A percentile compares a stretch with the other conserved stretches of the same genome.
Conservation (phyloP, 306 rosid species). For the Fragaria nilgerrensis region DNA sequence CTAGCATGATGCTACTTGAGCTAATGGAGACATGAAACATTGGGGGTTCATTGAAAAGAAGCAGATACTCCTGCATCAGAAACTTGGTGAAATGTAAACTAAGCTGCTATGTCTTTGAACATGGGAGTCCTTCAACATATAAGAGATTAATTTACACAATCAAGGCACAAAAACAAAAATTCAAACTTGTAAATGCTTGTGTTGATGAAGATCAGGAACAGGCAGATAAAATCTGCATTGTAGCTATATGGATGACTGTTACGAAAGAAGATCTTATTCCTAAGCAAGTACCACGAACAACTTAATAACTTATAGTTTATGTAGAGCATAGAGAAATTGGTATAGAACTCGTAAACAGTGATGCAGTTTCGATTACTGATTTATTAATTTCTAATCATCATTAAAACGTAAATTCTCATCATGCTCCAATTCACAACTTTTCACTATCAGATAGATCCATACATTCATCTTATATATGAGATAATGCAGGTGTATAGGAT, state of each 20-base stretch:
- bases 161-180: neutral
- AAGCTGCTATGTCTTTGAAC: neutral
- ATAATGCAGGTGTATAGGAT: neutral
- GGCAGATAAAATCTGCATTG: neutral
- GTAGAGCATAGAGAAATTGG: neutral
- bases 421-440: too few relatives aligned
- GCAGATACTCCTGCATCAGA: conserved; percentile 74
- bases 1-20: conserved; percentile 82
- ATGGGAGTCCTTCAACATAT: neutral
- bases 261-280: neutral
- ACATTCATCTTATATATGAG: neutral
- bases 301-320: neutral
- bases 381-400: neutral
- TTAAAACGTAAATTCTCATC: neutral
- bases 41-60: conserved; percentile 79
- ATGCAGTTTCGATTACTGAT: neutral
- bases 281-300: neutral
- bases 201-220: neutral
- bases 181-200: neutral
- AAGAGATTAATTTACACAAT: neutral
- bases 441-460: neutral
- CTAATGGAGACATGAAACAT: conserved; percentile 68
- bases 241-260: neutral
- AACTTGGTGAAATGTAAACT: conserved; percentile 3
- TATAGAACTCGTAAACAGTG: neutral